Base-by-base conservation (phyloP, 176 grass and related monocot genomes). In the Carex pumila region DNA sequence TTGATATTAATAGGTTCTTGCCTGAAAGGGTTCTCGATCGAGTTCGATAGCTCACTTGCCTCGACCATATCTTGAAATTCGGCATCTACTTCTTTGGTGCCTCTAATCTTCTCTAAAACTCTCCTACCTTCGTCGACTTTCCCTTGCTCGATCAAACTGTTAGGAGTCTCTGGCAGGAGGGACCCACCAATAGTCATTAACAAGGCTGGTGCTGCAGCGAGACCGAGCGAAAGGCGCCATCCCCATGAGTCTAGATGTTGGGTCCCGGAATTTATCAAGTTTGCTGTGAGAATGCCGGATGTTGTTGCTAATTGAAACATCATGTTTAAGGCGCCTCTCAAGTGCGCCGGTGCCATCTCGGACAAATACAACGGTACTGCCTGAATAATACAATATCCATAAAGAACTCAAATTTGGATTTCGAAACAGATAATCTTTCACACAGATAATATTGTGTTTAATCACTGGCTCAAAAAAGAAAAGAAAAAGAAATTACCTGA, bases 271-370 rank as follows among this genome's bases (percentile, higher is more conserved):
- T 98, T 98, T 89, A 98, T 85, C 92, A 94, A 88, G 92, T 98
- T 98, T 41, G 95, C 95, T 29, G 87, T 89, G 89, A 98, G 89
- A 80, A 98, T 98, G 84, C 95, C 92, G 12, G 94, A 89, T 64
- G 95, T 98, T 61, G 95, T 98, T 6, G 95, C 95, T 3, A 98
- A 89, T 85, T 98, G 95, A 90, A 98, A 98, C 95, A 98, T 90
- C 92, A 98, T 98, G 88, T 98, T 98, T 77, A 98, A 91, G 5
- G 54, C 95, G 1, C 95, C 95, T 10, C 95, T 87, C 62, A 98
- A 87, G 89, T 94, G 95, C 1, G 95, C 91, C 47, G 95, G 92
- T 12, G 92, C 95, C 95, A 98, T 94, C 84, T 97, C 94, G 4
- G 94, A 97, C 49, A 97, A 83, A 65, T 97, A 97, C 55, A 97